These are phyloP conservation scores for Pneumocystis jirovecii DNA, from an alignment of 1,139 yeast species.

Conservation along the genomic window DNA sequence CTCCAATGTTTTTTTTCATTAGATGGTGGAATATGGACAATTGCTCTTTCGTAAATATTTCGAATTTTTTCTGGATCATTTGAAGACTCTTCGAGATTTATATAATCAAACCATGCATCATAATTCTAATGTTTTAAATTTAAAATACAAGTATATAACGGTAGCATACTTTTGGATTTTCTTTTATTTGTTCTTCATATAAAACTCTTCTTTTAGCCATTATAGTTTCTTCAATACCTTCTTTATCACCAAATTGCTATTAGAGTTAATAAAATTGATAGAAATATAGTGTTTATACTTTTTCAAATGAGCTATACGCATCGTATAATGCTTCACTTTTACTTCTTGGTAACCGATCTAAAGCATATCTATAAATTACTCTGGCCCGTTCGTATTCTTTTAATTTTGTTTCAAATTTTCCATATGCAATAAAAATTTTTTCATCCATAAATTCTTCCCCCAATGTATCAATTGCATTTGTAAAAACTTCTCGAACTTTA, in stretches of 20 bases:
- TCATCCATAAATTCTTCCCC: conserved; percentile 27
- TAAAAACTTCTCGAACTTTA: conserved; percentile 48
- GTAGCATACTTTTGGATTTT: conserved; percentile 27
- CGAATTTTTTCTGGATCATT: conserved; percentile 21
- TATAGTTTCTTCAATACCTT: conserved; percentile 40
- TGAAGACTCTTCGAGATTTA: conserved; percentile 33
- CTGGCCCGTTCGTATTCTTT: conserved; percentile 53
- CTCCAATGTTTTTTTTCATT: conserved; percentile 39
- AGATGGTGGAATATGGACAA: conserved; percentile 29
- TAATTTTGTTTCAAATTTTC: conserved; percentile 54
- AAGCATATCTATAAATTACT: conserved; percentile 42
- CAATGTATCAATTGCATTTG: conserved; percentile 47
- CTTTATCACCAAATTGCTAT: conserved; percentile 38
- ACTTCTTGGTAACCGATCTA: conserved; percentile 34
- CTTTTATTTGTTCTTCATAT: conserved; percentile 37
- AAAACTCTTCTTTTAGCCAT: conserved; percentile 38
- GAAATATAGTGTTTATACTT: conserved; percentile 16
- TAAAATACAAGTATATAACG: neutral
- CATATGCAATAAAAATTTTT: conserved; percentile 39
- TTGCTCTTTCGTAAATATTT: conserved; percentile 35
- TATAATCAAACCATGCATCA: conserved; percentile 70
- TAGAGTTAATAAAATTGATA: neutral
- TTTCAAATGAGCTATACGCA: conserved; percentile 46
- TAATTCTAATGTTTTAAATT: conserved; percentile 29
- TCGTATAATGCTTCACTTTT: conserved; percentile 32